Evolutionary conservation across 148 eudicot genomes (phyloP).

Genomic region (Suaeda aralocaspica): DNA sequence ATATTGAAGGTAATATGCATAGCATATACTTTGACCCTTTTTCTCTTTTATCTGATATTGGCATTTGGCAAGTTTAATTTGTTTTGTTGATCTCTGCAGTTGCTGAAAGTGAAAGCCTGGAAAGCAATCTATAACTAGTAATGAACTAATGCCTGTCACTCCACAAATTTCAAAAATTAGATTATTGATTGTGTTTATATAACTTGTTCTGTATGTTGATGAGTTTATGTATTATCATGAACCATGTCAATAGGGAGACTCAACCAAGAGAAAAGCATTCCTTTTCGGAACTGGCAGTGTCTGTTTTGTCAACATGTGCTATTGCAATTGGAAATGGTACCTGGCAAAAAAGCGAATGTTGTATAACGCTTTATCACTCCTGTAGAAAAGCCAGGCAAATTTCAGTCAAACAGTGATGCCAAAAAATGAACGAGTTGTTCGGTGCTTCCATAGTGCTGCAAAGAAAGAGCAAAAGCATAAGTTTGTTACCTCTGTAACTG

Average conservation of each 20-base stretch:
- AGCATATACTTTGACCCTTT: background rate
- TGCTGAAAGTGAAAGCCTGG: background rate
- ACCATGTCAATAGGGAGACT: background rate
- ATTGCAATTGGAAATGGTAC: background rate
- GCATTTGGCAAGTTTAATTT: conserved; percentile 1
- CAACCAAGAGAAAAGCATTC: background rate
- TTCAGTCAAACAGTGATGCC: too few relatives aligned
- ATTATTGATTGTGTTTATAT: background rate
- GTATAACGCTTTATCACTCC: background rate
- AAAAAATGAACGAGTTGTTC: too few relatives aligned
- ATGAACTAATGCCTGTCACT: background rate
- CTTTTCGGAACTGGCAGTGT: background rate
- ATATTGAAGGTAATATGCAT: conserved; percentile 24
- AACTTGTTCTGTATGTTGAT: background rate
- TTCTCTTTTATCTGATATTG: background rate
- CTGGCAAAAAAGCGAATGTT: background rate
- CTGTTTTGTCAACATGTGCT: background rate
- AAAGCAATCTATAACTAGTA: background rate
- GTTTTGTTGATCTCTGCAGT: background rate
- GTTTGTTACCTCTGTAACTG: too few relatives aligned
- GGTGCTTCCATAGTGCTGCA: too few relatives aligned
- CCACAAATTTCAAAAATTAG: background rate
- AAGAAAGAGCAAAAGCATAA: too few relatives aligned
- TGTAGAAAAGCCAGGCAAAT: too few relatives aligned
- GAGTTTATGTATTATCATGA: background rate